These are phyloP conservation scores for Talaromyces funiculosus DNA, from an alignment of 2,329 filamentous ascomycete species.

Conservation along the genomic window DNA sequence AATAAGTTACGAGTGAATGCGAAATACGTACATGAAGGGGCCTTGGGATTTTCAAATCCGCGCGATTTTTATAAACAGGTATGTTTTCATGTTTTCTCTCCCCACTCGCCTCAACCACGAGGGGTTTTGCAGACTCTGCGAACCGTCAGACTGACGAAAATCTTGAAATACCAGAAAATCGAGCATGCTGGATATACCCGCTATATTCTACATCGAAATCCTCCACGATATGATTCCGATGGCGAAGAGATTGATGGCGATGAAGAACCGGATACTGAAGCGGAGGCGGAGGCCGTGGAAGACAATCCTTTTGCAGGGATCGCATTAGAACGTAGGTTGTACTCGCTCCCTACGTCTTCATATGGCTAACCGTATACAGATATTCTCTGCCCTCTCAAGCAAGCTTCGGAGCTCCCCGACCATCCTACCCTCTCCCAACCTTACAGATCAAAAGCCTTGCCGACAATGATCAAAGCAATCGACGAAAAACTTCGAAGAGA, in stretches of 20 bases:
- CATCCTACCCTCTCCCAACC: conserved; percentile 56
- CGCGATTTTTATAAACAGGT: conserved; percentile 54
- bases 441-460: conserved; percentile 55
- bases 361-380: conserved; percentile 33
- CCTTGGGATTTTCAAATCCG: conserved; percentile 47
- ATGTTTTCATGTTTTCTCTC: conserved; percentile 14
- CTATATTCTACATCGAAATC: conserved; percentile 55
- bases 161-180: conserved; percentile 43
- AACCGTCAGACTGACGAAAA: background rate
- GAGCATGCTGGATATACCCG: conserved; percentile 59
- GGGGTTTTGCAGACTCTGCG: background rate
- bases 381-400: conserved; percentile 56
- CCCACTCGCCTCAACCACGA: background rate
- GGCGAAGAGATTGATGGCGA: conserved; percentile 54
- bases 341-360: background rate
- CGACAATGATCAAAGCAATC: conserved; percentile 52
- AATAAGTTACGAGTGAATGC: conserved; percentile 58
- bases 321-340: conserved; percentile 49
- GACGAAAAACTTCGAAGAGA: conserved; percentile 55
- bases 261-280: conserved; percentile 53
- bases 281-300: conserved; percentile 53
- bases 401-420: conserved; percentile 54
- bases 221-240: conserved; percentile 57
- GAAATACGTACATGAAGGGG: conserved; percentile 51
- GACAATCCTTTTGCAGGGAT: conserved; percentile 58